Evolutionary conservation across 2,329 filamentous ascomycete genomes (phyloP).

Genomic region (Cadophora sp.): DNA sequence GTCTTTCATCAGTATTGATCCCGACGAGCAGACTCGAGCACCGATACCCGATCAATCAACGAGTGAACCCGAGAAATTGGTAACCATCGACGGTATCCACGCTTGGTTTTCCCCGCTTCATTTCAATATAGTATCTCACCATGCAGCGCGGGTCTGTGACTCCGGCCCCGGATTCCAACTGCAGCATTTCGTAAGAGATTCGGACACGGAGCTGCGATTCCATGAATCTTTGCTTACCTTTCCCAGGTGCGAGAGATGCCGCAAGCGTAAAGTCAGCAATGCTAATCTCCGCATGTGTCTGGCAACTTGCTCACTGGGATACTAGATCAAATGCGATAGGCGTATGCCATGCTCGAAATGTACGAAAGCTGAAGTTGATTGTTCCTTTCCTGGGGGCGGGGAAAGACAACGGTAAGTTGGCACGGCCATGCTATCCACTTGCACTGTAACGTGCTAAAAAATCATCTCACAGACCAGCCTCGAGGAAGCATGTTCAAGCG

Average conservation of each 20-base stretch:
- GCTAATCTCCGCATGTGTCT: background rate
- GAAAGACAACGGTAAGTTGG: slow-evolving; percentile 51
- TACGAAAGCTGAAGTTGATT: slow-evolving; percentile 50
- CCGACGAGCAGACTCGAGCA: too few species aligned
- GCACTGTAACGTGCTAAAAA: background rate
- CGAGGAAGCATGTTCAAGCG: slow-evolving; percentile 55
- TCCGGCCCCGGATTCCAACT: background rate
- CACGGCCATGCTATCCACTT: too few species aligned
- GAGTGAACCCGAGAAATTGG: too few species aligned
- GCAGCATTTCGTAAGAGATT: background rate
- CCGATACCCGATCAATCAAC: too few species aligned
- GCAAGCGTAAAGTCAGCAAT: slow-evolving; percentile 50
- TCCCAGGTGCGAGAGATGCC: slow-evolving; percentile 52
- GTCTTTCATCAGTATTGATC: too few species aligned
- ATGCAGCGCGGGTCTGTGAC: background rate
- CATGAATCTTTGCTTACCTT: background rate
- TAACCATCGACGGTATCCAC: background rate
- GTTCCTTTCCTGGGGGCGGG: slow-evolving; percentile 50
- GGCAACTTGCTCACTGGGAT: slow-evolving; percentile 2
- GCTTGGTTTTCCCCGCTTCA: background rate
- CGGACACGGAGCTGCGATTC: background rate
- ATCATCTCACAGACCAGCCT: slow-evolving; percentile 49
- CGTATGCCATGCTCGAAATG: slow-evolving; percentile 58
- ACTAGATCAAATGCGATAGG: slow-evolving; percentile 59
- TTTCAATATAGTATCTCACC: background rate